Evolutionary conservation across 495 filamentous ascomycete species (phyloP).

Genomic region (Usnea hakonensis): DNA sequence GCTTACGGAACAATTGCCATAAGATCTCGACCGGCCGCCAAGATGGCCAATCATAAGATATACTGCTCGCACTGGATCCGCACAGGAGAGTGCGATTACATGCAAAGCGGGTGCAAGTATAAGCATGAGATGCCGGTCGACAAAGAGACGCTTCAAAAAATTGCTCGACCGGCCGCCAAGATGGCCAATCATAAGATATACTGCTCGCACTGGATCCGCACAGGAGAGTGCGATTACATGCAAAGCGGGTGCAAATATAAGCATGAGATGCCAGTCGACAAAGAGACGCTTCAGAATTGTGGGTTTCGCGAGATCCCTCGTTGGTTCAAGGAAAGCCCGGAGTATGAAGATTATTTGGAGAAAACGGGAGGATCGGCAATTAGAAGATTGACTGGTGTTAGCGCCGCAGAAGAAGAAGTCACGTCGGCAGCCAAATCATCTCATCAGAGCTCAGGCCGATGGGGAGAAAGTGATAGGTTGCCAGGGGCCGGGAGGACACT

Average conservation of each 20-base stretch:
- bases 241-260: constrained; percentile 79
- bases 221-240: constrained; percentile 73
- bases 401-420: not conserved
- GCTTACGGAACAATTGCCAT: too few species aligned
- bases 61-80: constrained; percentile 86
- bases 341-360: not conserved
- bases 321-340: constrained; percentile 44
- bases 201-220: constrained; percentile 81
- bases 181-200: constrained; percentile 51
- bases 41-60: constrained; percentile 42
- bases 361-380: not conserved
- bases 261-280: constrained; percentile 73
- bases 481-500: not conserved
- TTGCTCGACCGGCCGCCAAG: not conserved
- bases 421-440: not conserved
- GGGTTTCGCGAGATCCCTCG: constrained; percentile 51
- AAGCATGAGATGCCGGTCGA: constrained; percentile 80
- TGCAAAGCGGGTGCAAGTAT: constrained; percentile 73
- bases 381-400: not conserved
- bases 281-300: constrained; percentile 48
- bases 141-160: constrained; percentile 42
- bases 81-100: constrained; percentile 74
- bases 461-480: not conserved
- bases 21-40: not conserved
- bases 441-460: not conserved